Evolutionary conservation across 768 basidiomycete genomes (phyloP), one percentile per base, ranked within the genome.

Genomic region (Kwoniella botswanensis): DNA sequence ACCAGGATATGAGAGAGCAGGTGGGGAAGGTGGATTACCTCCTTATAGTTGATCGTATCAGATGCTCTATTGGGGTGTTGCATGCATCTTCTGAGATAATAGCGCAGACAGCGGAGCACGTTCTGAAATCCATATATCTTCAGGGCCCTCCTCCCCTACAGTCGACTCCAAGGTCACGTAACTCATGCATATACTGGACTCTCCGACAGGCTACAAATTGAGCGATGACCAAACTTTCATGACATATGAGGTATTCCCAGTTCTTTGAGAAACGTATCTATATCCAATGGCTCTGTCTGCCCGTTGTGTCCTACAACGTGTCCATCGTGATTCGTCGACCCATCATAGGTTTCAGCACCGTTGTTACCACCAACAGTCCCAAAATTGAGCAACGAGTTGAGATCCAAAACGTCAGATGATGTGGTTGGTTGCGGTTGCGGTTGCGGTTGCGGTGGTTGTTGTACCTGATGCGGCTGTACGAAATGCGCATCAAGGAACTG

Each of bases 1-100:
- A 5, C 68, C 68, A 7, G 68, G 68, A 22, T 70, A 70, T 54
- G 68, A 70, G 43, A 21, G 68, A 24, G 60, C 59, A 4, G 67
- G 67, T 35, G 60, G 46, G 26, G 66, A 68, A 35, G 42, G 52
- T 52, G 68, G 68, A 41, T 63, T 70, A 24, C 68, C 68, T 17
- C 68, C 68, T 52, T 70, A 70, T 54, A 70, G 68, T 29, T 70
- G 46, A 50, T 50, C 35, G 35, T 35, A 35, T 35, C 35, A 35
- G 0, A 35, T 35, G 7, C 35, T 35, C 1, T 35, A 35, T 35
- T 35, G 35, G 35, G 35, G 35, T 35, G 35, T 35, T 35, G 35
- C 1, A 35, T 35, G 35, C 35, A 35, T 35, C 35, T 35, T 35
- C 35, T 35, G 35, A 35, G 35, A 35, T 35, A 35, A 35, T 9